phyloP scores from a whole-genome alignment of 805 yeast genomes.

The Saturnispora hagleri region DNA sequence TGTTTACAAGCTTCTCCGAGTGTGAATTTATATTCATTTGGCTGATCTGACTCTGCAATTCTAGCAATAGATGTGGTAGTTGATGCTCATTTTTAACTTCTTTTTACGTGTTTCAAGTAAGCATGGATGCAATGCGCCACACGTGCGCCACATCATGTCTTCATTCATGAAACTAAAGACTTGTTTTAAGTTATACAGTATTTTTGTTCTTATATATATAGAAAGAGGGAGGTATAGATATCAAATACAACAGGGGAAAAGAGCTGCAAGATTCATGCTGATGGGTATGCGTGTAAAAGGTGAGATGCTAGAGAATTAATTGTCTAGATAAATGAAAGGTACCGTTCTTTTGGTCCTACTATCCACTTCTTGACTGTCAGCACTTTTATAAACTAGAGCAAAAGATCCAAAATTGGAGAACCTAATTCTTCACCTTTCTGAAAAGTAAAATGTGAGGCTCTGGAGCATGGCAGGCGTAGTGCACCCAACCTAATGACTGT shows the following conservation, averaged over 20 bases:
- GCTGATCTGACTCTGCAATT: not conserved
- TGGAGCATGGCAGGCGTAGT: slow-evolving; percentile 96
- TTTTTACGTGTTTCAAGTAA: not conserved
- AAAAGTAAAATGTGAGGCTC: slow-evolving; percentile 94
- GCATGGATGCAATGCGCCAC: not conserved
- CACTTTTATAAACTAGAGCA: not conserved
- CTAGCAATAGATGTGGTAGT: not conserved
- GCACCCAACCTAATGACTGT: slow-evolving; percentile 96
- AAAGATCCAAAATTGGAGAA: not conserved
- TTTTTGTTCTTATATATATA: not conserved
- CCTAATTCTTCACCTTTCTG: slow-evolving; percentile 43
- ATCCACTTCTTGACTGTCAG: not conserved
- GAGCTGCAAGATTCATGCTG: not conserved
- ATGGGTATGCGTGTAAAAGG: not conserved
- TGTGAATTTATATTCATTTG: not conserved
- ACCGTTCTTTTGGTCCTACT: not conserved
- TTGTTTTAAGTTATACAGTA: not conserved
- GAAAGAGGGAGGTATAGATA: not conserved
- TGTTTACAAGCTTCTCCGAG: slow-evolving; percentile 1
- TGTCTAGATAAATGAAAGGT: not conserved
- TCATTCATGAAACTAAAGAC: not conserved
- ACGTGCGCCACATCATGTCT: not conserved
- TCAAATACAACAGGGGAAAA: not conserved
- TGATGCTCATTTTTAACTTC: not conserved
- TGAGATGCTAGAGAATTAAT: not conserved